Percentiles rank a stretch among this genome's conserved stretches.
These are phyloP conservation scores for Lachnellula cervina DNA, from an alignment of 2,329 filamentous ascomycete species.

Conservation along the genomic window DNA sequence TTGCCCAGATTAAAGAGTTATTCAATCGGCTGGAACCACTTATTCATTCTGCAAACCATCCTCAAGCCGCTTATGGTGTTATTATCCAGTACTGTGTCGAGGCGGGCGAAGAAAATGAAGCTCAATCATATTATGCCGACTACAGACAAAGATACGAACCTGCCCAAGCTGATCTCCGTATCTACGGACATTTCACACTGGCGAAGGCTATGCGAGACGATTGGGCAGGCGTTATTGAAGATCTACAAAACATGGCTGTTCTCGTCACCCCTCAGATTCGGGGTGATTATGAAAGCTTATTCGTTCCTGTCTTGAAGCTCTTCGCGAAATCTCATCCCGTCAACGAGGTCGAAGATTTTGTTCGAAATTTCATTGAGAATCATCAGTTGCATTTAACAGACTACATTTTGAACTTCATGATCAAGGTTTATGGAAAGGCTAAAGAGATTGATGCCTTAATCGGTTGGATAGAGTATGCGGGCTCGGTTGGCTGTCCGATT, in stretches of 20 bases:
- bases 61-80: conserved; percentile 24
- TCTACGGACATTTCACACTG: conserved; percentile 29
- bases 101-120: conserved; percentile 21
- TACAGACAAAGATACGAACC: conserved; percentile 6
- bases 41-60: conserved; percentile 11
- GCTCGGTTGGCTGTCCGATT: conserved; percentile 13
- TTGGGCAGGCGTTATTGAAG: conserved; percentile 26
- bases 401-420: conserved; percentile 23
- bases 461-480: conserved; percentile 27
- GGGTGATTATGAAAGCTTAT: conserved; percentile 17
- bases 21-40: conserved; percentile 24
- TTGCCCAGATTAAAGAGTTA: conserved; percentile 18
- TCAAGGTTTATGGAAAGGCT: conserved; percentile 24
- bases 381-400: conserved; percentile 19
- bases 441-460: conserved; percentile 26
- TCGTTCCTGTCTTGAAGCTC: conserved; percentile 28
- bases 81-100: conserved; percentile 32
- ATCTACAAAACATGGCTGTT: conserved; percentile 23
- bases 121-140: conserved; percentile 20
- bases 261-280: conserved; percentile 2
- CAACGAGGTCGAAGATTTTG: conserved; percentile 26
- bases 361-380: conserved; percentile 19
- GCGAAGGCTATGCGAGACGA: conserved; percentile 27
- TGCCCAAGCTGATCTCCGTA: conserved; percentile 17
- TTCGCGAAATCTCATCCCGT: conserved; percentile 26